phyloP scores from a whole-genome alignment of 345 rosid genomes.

The Eutrema yunnanense region DNA sequence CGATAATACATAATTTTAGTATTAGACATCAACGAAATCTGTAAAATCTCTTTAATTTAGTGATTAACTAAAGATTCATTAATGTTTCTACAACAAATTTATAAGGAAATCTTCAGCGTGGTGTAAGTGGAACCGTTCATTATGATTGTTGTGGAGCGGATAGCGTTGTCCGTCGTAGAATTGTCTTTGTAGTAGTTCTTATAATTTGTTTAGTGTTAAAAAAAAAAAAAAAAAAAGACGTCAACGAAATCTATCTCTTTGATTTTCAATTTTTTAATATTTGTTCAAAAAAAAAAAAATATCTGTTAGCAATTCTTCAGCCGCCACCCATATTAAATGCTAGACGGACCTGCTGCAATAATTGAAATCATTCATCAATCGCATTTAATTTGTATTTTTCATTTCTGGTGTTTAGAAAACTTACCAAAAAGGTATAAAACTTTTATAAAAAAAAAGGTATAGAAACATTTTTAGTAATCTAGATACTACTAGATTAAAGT shows the following conservation, averaged over 20 bases:
- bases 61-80: too few species aligned
- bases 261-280: not conserved
- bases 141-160: too few species aligned
- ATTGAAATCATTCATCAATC: not conserved
- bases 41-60: not conserved
- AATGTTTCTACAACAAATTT: too few species aligned
- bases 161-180: too few species aligned
- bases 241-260: not conserved
- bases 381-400: too few species aligned
- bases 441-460: not conserved
- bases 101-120: too few species aligned
- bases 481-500: not conserved
- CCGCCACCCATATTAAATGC: constrained; percentile 6
- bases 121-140: too few species aligned
- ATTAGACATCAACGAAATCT: not conserved
- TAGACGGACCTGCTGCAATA: constrained; percentile 21
- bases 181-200: too few species aligned
- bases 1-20: not conserved
- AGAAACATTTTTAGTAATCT: not conserved
- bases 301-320: not conserved
- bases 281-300: not conserved
- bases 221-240: too few species aligned
- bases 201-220: too few species aligned
- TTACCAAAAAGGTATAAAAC: not conserved
- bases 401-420: not conserved